Evolutionary conservation across 139 green algal genomes (phyloP).

Genomic region (Mesotaenium endlicherianum): DNA sequence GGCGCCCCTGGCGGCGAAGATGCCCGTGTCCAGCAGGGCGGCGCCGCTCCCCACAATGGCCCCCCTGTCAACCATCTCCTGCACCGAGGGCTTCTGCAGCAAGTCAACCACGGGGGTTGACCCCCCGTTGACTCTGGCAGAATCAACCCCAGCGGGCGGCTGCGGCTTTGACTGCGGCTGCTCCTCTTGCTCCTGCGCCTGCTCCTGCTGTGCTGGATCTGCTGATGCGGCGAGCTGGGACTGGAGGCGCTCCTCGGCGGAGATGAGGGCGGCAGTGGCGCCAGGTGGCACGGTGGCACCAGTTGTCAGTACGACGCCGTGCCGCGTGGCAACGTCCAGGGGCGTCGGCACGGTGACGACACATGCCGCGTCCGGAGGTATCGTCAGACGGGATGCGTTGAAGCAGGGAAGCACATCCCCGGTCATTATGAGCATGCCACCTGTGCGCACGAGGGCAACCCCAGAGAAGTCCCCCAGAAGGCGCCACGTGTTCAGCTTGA

Average conservation of each 20-base stretch:
- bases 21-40: constrained; percentile 47
- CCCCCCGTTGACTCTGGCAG: not conserved
- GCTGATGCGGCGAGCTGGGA: too few species aligned
- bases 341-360: constrained; percentile 22
- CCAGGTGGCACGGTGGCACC: not conserved
- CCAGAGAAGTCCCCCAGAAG: too few species aligned
- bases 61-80: constrained; percentile 35
- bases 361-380: constrained; percentile 15
- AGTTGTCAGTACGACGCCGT: constrained; percentile 29
- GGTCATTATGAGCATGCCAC: constrained; percentile 45
- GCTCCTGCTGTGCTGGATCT: too few species aligned
- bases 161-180: not conserved
- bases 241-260: too few species aligned
- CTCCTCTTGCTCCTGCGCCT: not conserved
- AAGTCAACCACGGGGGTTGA: constrained; percentile 6
- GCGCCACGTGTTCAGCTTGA: too few species aligned
- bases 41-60: constrained; percentile 5
- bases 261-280: not conserved
- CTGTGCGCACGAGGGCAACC: too few species aligned
- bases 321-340: constrained; percentile 30
- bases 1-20: constrained; percentile 39
- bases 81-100: constrained; percentile 39
- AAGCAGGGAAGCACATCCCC: constrained; percentile 45
- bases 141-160: not conserved
- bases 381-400: not conserved